These are phyloP conservation scores for Dioscorea cayenensis DNA, from an alignment of 116 monocot genomes.

Conservation along the genomic window DNA sequence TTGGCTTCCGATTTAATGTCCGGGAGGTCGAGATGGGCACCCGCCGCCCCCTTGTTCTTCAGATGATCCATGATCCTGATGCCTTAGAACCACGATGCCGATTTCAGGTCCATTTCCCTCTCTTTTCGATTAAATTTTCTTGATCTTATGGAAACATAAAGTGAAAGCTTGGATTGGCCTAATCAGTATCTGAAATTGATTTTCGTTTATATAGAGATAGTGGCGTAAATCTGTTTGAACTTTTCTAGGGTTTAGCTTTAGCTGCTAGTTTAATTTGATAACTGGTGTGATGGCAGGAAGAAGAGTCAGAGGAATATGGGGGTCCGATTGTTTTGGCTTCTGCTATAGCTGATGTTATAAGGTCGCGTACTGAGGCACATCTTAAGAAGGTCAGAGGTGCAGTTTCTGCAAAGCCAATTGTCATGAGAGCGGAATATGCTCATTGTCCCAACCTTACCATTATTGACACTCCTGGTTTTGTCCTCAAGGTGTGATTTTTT, in stretches of 20 bases:
- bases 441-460: slow-evolving; percentile 97
- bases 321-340: slow-evolving; percentile 58
- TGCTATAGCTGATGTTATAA: slow-evolving; percentile 85
- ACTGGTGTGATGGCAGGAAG: slow-evolving; percentile 46
- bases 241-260: no score
- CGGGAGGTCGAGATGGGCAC: slow-evolving; percentile 99
- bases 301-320: slow-evolving; percentile 95
- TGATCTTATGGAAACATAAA: not conserved
- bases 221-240: no score
- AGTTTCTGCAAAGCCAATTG: slow-evolving; percentile 86
- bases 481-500: slow-evolving; percentile 67
- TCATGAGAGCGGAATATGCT: slow-evolving; percentile 96
- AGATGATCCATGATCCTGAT: slow-evolving; percentile 93
- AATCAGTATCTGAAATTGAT: no score
- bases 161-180: not conserved
- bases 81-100: slow-evolving; percentile 85
- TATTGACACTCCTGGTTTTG: slow-evolving; percentile 98
- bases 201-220: no score
- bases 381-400: slow-evolving; percentile 62
- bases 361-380: slow-evolving; percentile 75
- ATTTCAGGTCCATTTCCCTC: slow-evolving; percentile 57
- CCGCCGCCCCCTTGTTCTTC: slow-evolving; percentile 86
- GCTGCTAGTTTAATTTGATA: no score
- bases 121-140: not conserved
- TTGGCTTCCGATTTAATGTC: slow-evolving; percentile 97